Base-by-base conservation (phyloP, 2,329 filamentous ascomycete genomes). In the Exutisphaerella laricina region DNA sequence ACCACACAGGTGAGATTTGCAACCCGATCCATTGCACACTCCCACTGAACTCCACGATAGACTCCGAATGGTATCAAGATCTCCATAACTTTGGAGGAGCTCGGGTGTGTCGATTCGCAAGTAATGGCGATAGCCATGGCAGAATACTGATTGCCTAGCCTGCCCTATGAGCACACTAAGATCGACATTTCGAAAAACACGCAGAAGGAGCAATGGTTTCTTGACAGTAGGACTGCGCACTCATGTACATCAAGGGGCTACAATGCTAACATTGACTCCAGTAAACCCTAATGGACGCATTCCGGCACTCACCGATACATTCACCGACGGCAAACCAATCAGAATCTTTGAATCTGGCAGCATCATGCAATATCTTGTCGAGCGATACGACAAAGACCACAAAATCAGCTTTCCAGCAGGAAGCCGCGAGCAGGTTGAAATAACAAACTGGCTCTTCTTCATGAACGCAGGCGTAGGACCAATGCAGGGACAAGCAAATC, bases 11-110 rank as follows among this genome's bases (percentile, higher is more conserved):
- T n/a, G n/a, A n/a, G n/a, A n/a, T n/a, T n/a, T n/a, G n/a, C n/a
- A n/a, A n/a, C n/a, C n/a, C n/a, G n/a, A n/a, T n/a, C n/a, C n/a
- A n/a, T n/a, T n/a, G n/a, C n/a, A n/a, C n/a, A n/a, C n/a, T n/a
- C n/a, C n/a, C n/a, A n/a, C n/a, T n/a, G n/a, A n/a, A n/a, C n/a
- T n/a, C n/a, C n/a, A n/a, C n/a, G n/a, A n/a, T n/a, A n/a, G 59
- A 95, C 89, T 39, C 87, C 89, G 33, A 95, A 95, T 67, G 88
- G 88, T 51, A 84, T 92, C 73, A 95, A 94, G 66, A 78, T 87
- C 49, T 88, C 85, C 43, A 94, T 95, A 53, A 75, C 86, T 7
- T 71, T 96, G 12, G 88, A 94, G 68, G 88, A 94, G 68, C 75
- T 95, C 4, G 83, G 82, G 54, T 67, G 58, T n/a, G 9, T n/a